Percentiles rank a stretch among this genome's conserved stretches.
Evolutionary conservation across 1,139 yeast species (phyloP).

Genomic region (Taiozyma onychis): DNA sequence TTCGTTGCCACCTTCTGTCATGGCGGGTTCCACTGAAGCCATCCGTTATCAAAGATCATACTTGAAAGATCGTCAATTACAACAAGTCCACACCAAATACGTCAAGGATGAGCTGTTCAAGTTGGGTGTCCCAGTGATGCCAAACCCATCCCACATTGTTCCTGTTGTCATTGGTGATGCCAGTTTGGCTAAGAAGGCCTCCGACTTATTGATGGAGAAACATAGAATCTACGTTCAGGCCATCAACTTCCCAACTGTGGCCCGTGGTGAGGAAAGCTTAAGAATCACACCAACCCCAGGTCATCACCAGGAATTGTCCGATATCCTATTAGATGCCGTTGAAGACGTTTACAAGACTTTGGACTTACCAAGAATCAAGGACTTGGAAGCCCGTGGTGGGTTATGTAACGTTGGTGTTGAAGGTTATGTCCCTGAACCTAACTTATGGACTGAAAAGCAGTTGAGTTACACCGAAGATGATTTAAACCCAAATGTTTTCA

Average conservation of each 20-base stretch:
- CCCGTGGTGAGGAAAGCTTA: constrained; percentile 92
- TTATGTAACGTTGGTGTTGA: constrained; percentile 79
- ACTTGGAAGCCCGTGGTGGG: constrained; percentile 80
- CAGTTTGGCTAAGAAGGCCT: constrained; percentile 82
- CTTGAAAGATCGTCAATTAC: constrained; percentile 71
- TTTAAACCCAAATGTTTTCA: constrained; percentile 58
- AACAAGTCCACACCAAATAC: constrained; percentile 81
- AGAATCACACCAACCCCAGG: constrained; percentile 99
- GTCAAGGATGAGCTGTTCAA: constrained; percentile 67
- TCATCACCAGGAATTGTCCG: constrained; percentile 71
- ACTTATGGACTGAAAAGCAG: constrained; percentile 83
- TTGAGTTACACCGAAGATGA: constrained; percentile 54
- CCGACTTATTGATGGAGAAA: constrained; percentile 79
- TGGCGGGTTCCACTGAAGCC: constrained; percentile 93
- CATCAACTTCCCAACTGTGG: constrained; percentile 96
- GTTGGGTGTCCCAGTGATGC: constrained; percentile 89
- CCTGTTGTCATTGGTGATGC: constrained; percentile 96
- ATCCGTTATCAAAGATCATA: constrained; percentile 80
- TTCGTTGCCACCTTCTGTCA: constrained; percentile 91
- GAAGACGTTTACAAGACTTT: constrained; percentile 77
- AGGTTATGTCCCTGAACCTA: constrained; percentile 37
- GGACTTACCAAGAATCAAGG: constrained; percentile 65
- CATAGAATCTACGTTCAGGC: constrained; percentile 95
- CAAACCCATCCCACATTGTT: constrained; percentile 96
- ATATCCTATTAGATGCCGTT: constrained; percentile 69